Evolutionary conservation across 2,329 filamentous ascomycete genomes (phyloP).

Genomic region (Penicillium palitans): DNA sequence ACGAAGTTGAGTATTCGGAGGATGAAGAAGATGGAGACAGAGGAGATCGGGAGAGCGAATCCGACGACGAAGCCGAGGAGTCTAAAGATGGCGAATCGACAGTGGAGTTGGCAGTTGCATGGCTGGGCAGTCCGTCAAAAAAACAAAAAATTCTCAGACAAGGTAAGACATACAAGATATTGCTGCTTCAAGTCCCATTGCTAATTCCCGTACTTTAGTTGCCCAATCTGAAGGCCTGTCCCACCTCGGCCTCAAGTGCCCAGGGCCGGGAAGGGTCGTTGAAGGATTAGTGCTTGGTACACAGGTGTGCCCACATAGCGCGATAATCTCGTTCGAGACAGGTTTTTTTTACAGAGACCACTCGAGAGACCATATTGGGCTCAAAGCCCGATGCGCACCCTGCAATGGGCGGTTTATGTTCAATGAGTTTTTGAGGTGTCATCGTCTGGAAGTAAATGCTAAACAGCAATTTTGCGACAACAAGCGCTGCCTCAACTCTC

Average conservation of each 20-base stretch:
- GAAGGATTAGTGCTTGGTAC: background rate
- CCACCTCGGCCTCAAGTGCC: background rate
- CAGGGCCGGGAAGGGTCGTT: background rate
- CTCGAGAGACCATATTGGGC: accelerated
- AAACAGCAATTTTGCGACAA: background rate
- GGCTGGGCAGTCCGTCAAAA: background rate
- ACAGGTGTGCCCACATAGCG: background rate
- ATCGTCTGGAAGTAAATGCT: background rate
- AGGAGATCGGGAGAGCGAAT: background rate
- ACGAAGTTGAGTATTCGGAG: too few species aligned
- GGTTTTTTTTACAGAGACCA: background rate
- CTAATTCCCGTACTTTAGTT: background rate
- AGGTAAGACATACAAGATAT: background rate
- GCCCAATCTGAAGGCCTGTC: background rate
- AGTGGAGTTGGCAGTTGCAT: too few species aligned
- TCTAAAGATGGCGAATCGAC: too few species aligned
- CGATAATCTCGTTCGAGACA: background rate
- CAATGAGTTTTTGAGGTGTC: background rate
- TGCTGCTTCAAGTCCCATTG: background rate
- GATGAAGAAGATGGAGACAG: background rate
- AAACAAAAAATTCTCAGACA: background rate
- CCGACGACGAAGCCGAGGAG: background rate
- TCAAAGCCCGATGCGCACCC: accelerated
- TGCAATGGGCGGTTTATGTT: background rate
- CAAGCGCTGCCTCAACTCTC: background rate